Evolutionary conservation across 2,329 filamentous ascomycete species (phyloP).

Genomic region (Aspergillus quadrilineatus): DNA sequence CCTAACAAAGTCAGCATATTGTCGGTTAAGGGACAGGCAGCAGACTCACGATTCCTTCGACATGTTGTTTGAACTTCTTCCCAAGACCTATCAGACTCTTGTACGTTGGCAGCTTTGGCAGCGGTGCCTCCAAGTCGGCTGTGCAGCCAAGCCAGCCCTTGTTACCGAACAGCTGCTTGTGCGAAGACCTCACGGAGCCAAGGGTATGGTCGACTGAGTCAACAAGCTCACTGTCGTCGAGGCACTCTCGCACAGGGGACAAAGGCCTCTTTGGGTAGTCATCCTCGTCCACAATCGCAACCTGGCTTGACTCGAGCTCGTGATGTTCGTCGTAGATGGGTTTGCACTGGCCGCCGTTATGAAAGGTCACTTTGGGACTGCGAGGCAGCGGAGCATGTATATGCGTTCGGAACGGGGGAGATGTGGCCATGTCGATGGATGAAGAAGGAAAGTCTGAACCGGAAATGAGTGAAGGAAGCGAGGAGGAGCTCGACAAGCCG

Average conservation of each 20-base stretch:
- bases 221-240: not conserved
- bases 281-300: conserved; percentile 17
- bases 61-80: conserved; percentile 41
- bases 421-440: conserved; percentile 12
- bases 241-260: conserved; percentile 4
- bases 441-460: conserved; percentile 10
- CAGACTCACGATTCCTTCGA: conserved; percentile 37
- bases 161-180: conserved; percentile 46
- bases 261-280: conserved; percentile 2
- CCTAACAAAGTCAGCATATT: conserved; percentile 18
- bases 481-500: conserved; percentile 20
- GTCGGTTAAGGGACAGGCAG: not conserved
- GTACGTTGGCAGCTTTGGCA: conserved; percentile 29
- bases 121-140: conserved; percentile 30
- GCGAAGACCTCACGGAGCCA: conserved; percentile 16
- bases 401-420: conserved; percentile 8
- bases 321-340: conserved; percentile 14
- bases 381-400: not conserved
- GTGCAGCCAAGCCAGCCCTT: conserved; percentile 42
- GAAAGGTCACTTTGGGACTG: conserved; percentile 10
- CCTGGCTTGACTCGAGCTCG: conserved; percentile 12
- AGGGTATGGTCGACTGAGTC: conserved; percentile 10
- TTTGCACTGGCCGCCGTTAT: conserved; percentile 15
- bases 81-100: conserved; percentile 35
- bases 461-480: conserved; percentile 17